Evolutionary conservation across 2,329 filamentous ascomycete genomes (phyloP).

Genomic region (Capronia epimyces): DNA sequence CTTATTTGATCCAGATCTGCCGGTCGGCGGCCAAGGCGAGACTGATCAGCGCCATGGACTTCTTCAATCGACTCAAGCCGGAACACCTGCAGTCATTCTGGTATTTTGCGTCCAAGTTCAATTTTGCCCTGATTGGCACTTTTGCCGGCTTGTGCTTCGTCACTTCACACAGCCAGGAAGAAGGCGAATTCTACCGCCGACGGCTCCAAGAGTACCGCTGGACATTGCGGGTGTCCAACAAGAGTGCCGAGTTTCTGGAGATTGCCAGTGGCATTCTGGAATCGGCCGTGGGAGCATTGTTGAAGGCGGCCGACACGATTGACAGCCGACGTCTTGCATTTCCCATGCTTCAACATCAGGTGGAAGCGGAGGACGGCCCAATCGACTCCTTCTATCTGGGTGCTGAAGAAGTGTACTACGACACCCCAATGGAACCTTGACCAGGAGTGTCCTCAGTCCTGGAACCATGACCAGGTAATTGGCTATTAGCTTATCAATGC

Average conservation of each 20-base stretch:
- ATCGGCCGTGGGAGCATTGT: constrained; percentile 26
- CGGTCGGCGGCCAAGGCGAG: constrained; percentile 89
- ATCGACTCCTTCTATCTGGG: constrained; percentile 19
- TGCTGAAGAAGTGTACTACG: constrained; percentile 17
- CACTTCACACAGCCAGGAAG: constrained; percentile 77
- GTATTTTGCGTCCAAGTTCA: constrained; percentile 52
- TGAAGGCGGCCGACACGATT: constrained; percentile 27
- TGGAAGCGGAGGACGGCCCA: constrained; percentile 16
- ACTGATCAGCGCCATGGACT: constrained; percentile 93
- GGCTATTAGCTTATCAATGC: no score
- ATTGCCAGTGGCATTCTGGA: constrained; percentile 30
- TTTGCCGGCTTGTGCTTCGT: constrained; percentile 83
- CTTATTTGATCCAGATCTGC: constrained; percentile 72
- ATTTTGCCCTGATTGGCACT: constrained; percentile 90
- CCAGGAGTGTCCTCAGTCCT: no score
- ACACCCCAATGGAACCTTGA: constrained; percentile 19
- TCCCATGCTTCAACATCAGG: constrained; percentile 27
- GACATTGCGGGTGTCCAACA: constrained; percentile 73
- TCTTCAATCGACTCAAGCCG: constrained; percentile 85
- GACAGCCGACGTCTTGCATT: constrained; percentile 27
- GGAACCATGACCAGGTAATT: no score
- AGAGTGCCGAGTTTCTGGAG: constrained; percentile 29
- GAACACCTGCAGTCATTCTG: constrained; percentile 86
- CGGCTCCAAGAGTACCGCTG: constrained; percentile 85
- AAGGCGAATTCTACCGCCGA: constrained; percentile 86